Base-by-base conservation (phyloP, 2,329 filamentous ascomycete species). In the Penicillium hordei region DNA sequence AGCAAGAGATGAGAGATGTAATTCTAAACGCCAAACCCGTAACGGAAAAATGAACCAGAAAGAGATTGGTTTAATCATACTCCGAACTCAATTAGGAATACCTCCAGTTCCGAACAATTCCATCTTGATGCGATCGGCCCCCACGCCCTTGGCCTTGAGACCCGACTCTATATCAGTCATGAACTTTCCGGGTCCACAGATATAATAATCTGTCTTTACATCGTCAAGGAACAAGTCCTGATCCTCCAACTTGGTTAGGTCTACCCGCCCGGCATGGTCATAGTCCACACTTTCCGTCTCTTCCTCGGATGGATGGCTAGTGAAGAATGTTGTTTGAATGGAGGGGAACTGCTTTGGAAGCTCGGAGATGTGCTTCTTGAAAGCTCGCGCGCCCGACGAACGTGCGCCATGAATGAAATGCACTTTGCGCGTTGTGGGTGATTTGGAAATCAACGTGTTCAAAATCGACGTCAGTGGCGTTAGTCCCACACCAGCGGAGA, bases 141-240 rank as follows among this genome's bases (percentile, higher is more conserved):
- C 72, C 1, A 91, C 86, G 0, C 87, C 87, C 55, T 78, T 73
- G 3, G 67, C 75, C 64, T 80, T 74, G 56, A 92, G 76, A 63
- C 77, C 80, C 8, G 74, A 72, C 62, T 83, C 77, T 23, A 83
- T 76, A 38, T 84, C 82, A 10, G 80, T 66, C 90, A 93, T 93
- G 78, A 91, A 93, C 8, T 72, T 69, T 59, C 81, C 79, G 0
- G 89, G 89, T 0, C 89, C 90, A 68, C 90, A 93, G 52, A 90
- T 76, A 65, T 84, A 92, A 72, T 91, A 93, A 67, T 86, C 78
- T 0, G 89, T 80, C 43, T 74, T 74, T 0, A 72, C 49, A 64
- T 88, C 77, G 21, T 78, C 75, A 1, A 87, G 69, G 63, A 81
- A 84, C n/a, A 93, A 75, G 45, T 83, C 77, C 0, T 74, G 68